Evolutionary conservation across 1,284 basidiomycete genomes (phyloP).

Genomic region (Chalciporus piperatoides): DNA sequence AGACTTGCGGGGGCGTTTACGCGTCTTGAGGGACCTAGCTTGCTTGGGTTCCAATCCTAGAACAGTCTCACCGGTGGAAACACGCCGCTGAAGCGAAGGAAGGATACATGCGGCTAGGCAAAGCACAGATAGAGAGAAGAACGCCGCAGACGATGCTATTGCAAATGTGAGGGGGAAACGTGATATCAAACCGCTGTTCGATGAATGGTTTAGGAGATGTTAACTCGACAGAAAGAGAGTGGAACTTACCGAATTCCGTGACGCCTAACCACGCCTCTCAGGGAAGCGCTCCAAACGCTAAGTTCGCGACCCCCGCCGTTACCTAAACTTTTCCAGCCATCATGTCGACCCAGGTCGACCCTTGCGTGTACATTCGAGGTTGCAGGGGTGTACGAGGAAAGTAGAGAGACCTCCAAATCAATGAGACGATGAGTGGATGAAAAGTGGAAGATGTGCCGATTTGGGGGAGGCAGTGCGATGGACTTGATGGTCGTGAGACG

Average conservation of each 20-base stretch:
- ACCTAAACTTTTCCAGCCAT: slow-evolving; percentile 65
- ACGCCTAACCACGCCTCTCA: slow-evolving; percentile 59
- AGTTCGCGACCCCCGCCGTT: slow-evolving; percentile 66
- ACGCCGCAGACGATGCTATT: slow-evolving; percentile 38
- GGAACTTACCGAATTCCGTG: slow-evolving; percentile 59
- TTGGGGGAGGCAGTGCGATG: slow-evolving; percentile 48
- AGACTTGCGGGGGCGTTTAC: slow-evolving; percentile 26
- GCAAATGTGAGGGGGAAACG: slow-evolving; percentile 61
- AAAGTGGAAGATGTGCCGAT: slow-evolving; percentile 31
- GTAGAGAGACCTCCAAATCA: slow-evolving; percentile 50
- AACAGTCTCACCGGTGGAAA: slow-evolving; percentile 14
- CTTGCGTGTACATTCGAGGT: slow-evolving; percentile 48
- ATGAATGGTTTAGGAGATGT: background rate
- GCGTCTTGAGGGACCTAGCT: slow-evolving; percentile 23
- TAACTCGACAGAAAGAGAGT: slow-evolving; percentile 2
- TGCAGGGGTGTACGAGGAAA: slow-evolving; percentile 48
- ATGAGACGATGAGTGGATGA: slow-evolving; percentile 41
- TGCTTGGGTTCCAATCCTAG: slow-evolving; percentile 18
- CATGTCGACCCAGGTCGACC: slow-evolving; percentile 63
- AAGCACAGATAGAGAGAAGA: slow-evolving; percentile 36
- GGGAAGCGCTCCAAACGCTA: slow-evolving; percentile 54
- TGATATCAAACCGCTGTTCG: slow-evolving; percentile 58
- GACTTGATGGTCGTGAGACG: slow-evolving; percentile 42
- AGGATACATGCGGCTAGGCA: slow-evolving; percentile 47
- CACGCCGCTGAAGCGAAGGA: slow-evolving; percentile 39